Conservation (phyloP, 352 stramenopile species). For the Phytopythium cucurbitacearum region DNA sequence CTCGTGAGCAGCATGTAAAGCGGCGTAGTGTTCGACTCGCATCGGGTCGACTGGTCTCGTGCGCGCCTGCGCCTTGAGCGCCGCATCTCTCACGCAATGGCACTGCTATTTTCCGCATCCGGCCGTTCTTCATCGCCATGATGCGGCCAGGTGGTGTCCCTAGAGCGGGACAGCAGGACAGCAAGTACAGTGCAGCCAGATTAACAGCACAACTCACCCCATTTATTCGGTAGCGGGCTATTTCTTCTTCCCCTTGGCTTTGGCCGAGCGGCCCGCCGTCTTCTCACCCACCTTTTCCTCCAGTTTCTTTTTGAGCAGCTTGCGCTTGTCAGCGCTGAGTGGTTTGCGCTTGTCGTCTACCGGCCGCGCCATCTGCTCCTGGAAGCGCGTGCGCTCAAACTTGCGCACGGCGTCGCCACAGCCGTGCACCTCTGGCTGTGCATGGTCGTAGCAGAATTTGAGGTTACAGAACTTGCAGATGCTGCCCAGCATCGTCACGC, state of each 20-base stretch:
- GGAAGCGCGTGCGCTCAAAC: constrained; percentile 53
- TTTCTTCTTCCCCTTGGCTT: constrained; percentile 49
- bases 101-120: no score
- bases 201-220: not conserved
- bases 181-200: not conserved
- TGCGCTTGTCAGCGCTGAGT: constrained; percentile 48
- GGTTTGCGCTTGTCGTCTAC: constrained; percentile 21
- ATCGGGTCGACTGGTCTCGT: no score
- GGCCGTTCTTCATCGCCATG: no score
- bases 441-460: constrained; percentile 83
- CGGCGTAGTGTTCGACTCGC: not conserved
- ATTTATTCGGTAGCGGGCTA: constrained; percentile 7
- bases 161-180: constrained; percentile 1
- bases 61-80: no score
- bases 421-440: constrained; percentile 68
- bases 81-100: no score
- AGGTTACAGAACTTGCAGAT: constrained; percentile 83
- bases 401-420: constrained; percentile 63
- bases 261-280: constrained; percentile 35
- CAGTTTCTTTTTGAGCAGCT: constrained; percentile 70
- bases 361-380: constrained; percentile 23
- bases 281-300: constrained; percentile 55
- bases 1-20: constrained; percentile 64
- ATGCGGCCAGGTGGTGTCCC: no score
- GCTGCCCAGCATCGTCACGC: constrained; percentile 46